Evolutionary conservation across 192 early-diverging fungal species (phyloP), one percentile per base, ranked within the genome.

Genomic region (Backusella tuberculispora): DNA sequence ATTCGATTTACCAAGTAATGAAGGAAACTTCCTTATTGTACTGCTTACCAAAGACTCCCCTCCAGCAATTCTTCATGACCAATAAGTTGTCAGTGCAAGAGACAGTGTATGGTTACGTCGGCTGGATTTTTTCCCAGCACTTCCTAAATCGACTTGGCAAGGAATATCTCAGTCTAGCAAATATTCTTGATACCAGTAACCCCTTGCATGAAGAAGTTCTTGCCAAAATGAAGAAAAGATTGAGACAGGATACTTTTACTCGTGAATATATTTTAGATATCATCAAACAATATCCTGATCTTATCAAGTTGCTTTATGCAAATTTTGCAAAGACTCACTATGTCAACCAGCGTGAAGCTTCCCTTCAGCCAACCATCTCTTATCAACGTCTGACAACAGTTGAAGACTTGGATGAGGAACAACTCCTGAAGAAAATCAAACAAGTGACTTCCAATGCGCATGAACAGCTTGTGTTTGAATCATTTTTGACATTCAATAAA

Each of bases 81-180:
- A 92, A 90, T 77, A 88, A 95, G 85, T 89, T 99, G 50, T 94
- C 92, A 15, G 96, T 99, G 45, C 96, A 98, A 84, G 98, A 99
- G 85, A 88, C 95, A 3, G 92, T 97, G 66, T 99, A 99, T 81
- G 98, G 95, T 69, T 93, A 96, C 84, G 92, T 96, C 24, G 93
- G 92, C 15, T 99, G 98, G 98, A 95, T 99, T 78, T 99, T 99
- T 86, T 88, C 94, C 53, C 98, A 99, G 83, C 97, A 99, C 87
- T 99, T 99, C 87, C 86, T 99, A 72, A 99, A 99, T 86, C 93
- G 97, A 75, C 91, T 99, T 63, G 98, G 98, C 64, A 93, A 87
- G 76, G 98, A 99, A 84, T 99, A 94, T 83, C 83, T 89, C 21
- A 91, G 93, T 42, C 88, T 99, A 29, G 89, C 89, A 40, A 87